Conservation (phyloP, 352 stramenopile species). For the Phytophthora pini region DNA sequence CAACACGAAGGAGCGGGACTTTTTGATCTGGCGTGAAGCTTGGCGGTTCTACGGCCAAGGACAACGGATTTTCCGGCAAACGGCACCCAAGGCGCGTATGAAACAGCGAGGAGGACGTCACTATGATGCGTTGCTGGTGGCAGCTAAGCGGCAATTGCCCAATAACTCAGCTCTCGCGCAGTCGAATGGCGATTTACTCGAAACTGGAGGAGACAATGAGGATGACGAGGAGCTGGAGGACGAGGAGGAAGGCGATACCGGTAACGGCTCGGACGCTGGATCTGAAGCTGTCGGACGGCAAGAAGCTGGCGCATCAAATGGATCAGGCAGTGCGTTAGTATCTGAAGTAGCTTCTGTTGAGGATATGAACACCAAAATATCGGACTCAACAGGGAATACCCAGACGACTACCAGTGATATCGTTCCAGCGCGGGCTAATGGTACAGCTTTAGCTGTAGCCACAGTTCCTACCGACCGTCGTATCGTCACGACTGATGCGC, state of each 20-base stretch:
- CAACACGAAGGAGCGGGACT: conserved; percentile 91
- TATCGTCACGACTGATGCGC: conserved; percentile 29
- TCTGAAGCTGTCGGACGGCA: conserved; percentile 29
- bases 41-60: conserved; percentile 92
- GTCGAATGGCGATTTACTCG: conserved; percentile 35
- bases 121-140: conserved; percentile 73
- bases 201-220: conserved; percentile 40
- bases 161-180: conserved; percentile 77
- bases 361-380: conserved; percentile 21
- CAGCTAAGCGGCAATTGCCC: conserved; percentile 80
- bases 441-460: conserved; percentile 1
- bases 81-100: conserved; percentile 76
- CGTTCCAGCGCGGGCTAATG: conserved; percentile 5
- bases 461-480: conserved; percentile 22
- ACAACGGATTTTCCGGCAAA: conserved; percentile 74
- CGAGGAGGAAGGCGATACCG: conserved; percentile 36
- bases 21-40: conserved; percentile 93
- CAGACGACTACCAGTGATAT: conserved; percentile 4
- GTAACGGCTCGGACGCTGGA: conserved; percentile 34
- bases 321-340: conserved; percentile 1
- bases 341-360: conserved; percentile 13
- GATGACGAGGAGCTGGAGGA: conserved; percentile 42
- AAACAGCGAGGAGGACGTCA: conserved; percentile 76
- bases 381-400: conserved; percentile 15
- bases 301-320: conserved; percentile 20